Evolutionary conservation across 1,284 basidiomycete species (phyloP), one percentile per base, ranked within the genome.

Genomic region (Fomitiporia mediterranea): DNA sequence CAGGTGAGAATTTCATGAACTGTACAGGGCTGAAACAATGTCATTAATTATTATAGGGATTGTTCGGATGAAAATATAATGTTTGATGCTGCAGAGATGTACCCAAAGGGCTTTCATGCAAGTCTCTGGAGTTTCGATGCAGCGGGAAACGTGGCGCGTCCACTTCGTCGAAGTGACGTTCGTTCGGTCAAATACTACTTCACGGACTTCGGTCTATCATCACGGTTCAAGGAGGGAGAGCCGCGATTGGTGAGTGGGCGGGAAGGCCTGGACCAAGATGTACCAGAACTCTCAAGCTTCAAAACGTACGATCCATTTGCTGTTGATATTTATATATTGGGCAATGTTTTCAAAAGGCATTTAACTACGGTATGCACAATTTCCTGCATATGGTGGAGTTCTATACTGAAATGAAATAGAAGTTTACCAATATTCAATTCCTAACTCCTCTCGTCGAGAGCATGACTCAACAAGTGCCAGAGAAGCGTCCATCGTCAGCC

Each of bases 151-250:
- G 13, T 23, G 32, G 44, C 53, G 9, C 15, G 17, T 47, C 25
- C 34, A 3, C 44, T 51, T 0, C 55, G 61, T 0, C 40, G 62
- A n/a, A 51, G 51, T 0, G 60, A 61, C n/a, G 42, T 23, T 1
- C 38, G 53, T 15, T 40, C 51, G 0, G 60, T 67, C 2, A 58
- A 55, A 11, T 70, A 69, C 56, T 67, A 61, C 56, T 67, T 67
- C 57, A 68, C 66, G 42, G 68, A 69, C 53, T 70, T 68, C 38
- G 66, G 65, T 0, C 47, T 70, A 0, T 66, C 67, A 0, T 30
- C 47, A 0, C 42, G 38, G 1, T 65, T 64, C 27, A 19, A 39
- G 21, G 39, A 46, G 7, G 19, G 19, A 37, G 28, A 35, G 5
- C 13, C 28, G 32, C 27, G 40, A n/a, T 23, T 28, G 28, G n/a